Evolutionary conservation across 2,329 filamentous ascomycete genomes (phyloP), one percentile per base, ranked within the genome.

Genomic region (Metarhizium humberi): DNA sequence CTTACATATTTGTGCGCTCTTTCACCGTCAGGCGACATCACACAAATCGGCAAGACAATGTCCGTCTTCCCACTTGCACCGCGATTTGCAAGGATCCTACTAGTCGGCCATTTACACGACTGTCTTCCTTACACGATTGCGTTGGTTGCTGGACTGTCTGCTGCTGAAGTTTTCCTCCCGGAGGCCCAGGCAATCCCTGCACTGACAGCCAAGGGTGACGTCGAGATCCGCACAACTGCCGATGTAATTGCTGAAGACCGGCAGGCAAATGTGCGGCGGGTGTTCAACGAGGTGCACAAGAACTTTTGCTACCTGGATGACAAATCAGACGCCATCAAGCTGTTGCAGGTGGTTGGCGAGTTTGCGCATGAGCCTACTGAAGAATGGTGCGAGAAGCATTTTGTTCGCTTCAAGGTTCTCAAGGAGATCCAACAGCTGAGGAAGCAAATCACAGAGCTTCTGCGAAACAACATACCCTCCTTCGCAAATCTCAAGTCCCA

Each of bases 11-110:
- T 99, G 3, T 90, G 90, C 0, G 94, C 92, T 1, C 77, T 97
- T 36, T 83, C 84, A 11, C 62, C 79, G 0, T 78, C 80, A 10
- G 90, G 90, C 0, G 82, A 87, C 62, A 85, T 96, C 18, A 96
- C 92, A 0, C 79, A 83, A 43, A 77, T 90, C 30, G 94, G 94
- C 18, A 82, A 82, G 40, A 87, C 90, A 53, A 87, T 99, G 73
- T 90, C 91, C 5, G 79, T 89, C 29, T 97, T 96, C 67, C 94
- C 94, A 3, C 78, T 99, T 14, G 90, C 90, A 32, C 95, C 94
- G 18, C 84, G 94, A 1, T 96, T 95, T 66, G 86, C 92, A 7
- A 89, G 92, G 54, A 97, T 97, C 71, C 75, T 99, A n/a, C 77
- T 95, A 8, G 85, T 96, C 50, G 92, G 92, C 0, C 85, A 95